Percentiles rank a stretch among this genome's conserved stretches.
Evolutionary conservation across 345 rosid genomes (phyloP).

Genomic region (Sonneratia alba): DNA sequence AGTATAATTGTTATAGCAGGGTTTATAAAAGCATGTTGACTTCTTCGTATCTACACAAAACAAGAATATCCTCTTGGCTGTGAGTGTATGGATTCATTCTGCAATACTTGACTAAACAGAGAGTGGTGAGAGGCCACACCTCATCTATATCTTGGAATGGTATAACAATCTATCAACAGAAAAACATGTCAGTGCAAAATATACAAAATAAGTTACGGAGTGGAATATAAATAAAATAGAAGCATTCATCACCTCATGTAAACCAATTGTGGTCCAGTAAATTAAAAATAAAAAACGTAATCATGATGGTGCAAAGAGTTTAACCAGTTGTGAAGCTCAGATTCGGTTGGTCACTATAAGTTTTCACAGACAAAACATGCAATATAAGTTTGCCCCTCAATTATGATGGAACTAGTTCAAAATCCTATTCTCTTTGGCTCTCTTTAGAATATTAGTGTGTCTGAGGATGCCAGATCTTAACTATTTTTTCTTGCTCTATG

Average conservation of each 20-base stretch:
- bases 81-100: slow-evolving; percentile 11
- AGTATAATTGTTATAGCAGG: slow-evolving; percentile 92
- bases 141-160: slow-evolving; percentile 95
- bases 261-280: background rate
- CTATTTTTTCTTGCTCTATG: background rate
- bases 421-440: background rate
- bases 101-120: slow-evolving; percentile 4
- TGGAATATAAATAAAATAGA: background rate
- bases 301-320: background rate
- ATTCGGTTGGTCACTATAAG: background rate
- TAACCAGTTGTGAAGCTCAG: background rate
- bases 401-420: too few relatives aligned
- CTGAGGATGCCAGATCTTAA: background rate
- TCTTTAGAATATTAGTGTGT: background rate
- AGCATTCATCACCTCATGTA: background rate
- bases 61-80: slow-evolving; percentile 4
- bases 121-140: slow-evolving; percentile 31
- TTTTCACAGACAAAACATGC: background rate
- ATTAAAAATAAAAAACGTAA: background rate
- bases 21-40: slow-evolving; percentile 96
- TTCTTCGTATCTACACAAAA: slow-evolving; percentile 65
- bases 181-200: background rate
- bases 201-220: background rate
- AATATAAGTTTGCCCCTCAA: background rate
- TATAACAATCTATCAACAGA: slow-evolving; percentile 52